Base-by-base conservation (phyloP, 257 asterid genomes). In the Penstemon newberryi region DNA sequence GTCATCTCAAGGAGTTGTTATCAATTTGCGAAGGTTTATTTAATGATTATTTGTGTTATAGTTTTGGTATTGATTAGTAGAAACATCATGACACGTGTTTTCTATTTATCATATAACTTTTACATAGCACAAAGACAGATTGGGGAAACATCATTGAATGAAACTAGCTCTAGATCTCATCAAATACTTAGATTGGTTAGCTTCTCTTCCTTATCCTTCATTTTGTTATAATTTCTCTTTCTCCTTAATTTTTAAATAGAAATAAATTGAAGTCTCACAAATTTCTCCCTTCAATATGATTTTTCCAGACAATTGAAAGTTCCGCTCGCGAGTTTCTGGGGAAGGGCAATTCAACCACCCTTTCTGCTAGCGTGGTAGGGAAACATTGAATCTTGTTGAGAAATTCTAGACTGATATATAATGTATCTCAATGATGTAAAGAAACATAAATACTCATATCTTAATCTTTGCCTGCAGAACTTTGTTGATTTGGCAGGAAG, bases 401-500 rank as follows among this genome's bases (percentile, higher is more conserved):
- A 42, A 62, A 19, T 56, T 78, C 70, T 71, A 63, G 70, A 53
- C 6, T 50, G 38, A 8, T 60, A 54, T 41, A 38, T 76, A 56
- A 46, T 53, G 52, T 67, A 45, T 41, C 73, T 60, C 46, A 51
- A 37, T 54, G 69, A 71, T 74, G 52, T 11, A 59, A 51, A 69
- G 69, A 70, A 36, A 63, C 45, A 66, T 50, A 62, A 56, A 38
- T 62, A 45, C 57, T 60, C 64, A 18, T 4, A 36, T 68, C 66
- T 71, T 43, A 9, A 71, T 63, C 38, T 74, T 70, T 74, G 67
- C 73, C 62, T 80, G 86, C 87, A 94, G 99, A 94, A 94, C 77
- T 91, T 91, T 85, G 99, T 94, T 81, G 99, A 94, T 81, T 81
- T 94, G 70, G 99, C 99, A 44, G 99, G 99, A 56, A 94, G 99